Evolutionary conservation across 495 filamentous ascomycete genomes (phyloP), one percentile per base, ranked within the genome.

Genomic region (Talaromyces borbonicus): DNA sequence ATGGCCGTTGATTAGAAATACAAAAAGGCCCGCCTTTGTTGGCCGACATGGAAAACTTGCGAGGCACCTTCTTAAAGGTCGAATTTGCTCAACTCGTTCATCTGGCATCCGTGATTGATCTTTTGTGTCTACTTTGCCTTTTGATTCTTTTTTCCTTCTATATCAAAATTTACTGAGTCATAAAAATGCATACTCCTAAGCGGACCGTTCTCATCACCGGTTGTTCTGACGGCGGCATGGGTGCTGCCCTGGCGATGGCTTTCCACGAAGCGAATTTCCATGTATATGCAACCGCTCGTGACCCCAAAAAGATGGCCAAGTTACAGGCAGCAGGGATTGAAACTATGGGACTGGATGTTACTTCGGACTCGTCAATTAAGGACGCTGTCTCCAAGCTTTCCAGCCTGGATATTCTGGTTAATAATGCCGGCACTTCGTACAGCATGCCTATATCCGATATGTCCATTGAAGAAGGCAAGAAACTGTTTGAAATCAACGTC

Each of bases 271-370:
- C 53, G 16, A 76, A 73, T 12, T 68, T 61, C 47, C 68, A 65
- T 11, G 77, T 82, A 35, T 77, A 77, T 50, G 78, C 79, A 12
- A 75, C 77, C 16, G 67, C 69, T 4, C 73, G 77, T 35, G 56
- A 68, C 44, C 45, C 57, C 4, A 43, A 52, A 15, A 75, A 69
- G 40, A 62, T 75, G 55, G 29, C 14, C 37, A 35, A 37, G 8
- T 26, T 53, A 5, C 41, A 40, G 8, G 16, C 48, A 0, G 33
- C 16, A 14, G 66, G 66, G 6, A 56, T 77, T 33, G 64, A 73
- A n/a, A 65, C 64, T 8, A 47, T 79, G 0, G 46, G 43, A n/a
- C 61, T 79, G 11, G 75, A 79, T 51, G 67, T 79, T 9, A 67
- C 63, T 2, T 61, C 57, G 7, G 49, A 48, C 1, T 48, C 54